Percentiles rank a stretch among this genome's conserved stretches.
These are phyloP conservation scores for Xylaria sp. DNA, from an alignment of 2,329 filamentous ascomycete genomes.

Conservation along the genomic window DNA sequence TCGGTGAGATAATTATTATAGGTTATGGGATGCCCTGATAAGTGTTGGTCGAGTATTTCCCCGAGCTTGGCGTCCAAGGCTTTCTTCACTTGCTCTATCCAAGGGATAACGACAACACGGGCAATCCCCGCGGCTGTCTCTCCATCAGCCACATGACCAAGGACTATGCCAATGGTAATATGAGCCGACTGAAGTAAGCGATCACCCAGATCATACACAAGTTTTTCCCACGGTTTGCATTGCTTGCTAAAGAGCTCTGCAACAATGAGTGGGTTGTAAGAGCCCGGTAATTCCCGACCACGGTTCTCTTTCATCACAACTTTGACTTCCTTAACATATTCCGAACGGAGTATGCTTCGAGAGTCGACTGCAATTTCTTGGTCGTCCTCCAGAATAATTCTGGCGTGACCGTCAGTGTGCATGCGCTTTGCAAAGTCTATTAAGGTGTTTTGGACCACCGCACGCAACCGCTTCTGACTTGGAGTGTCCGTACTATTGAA, in stretches of 20 bases:
- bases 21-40: conserved; percentile 45
- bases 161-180: not conserved
- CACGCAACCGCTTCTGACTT: conserved; percentile 34
- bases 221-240: conserved; percentile 39
- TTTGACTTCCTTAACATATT: conserved; percentile 34
- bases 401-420: conserved; percentile 29
- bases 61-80: conserved; percentile 33
- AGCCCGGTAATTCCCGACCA: conserved; percentile 45
- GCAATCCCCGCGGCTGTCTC: conserved; percentile 19
- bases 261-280: conserved; percentile 44
- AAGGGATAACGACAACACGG: conserved; percentile 26
- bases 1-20: conserved; percentile 48
- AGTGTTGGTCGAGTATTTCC: conserved; percentile 39
- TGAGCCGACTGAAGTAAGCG: conserved; percentile 31
- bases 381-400: conserved; percentile 3
- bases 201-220: conserved; percentile 28
- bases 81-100: conserved; percentile 29
- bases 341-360: conserved; percentile 20
- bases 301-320: conserved; percentile 35
- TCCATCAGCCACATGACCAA: not conserved
- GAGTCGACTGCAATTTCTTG: not conserved
- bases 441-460: conserved; percentile 36
- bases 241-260: conserved; percentile 43
- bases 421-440: conserved; percentile 33
- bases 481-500: conserved; percentile 32